Base-by-base conservation (phyloP, 371 early-diverging fungal genomes). In the Rhizomucor miehei region DNA sequence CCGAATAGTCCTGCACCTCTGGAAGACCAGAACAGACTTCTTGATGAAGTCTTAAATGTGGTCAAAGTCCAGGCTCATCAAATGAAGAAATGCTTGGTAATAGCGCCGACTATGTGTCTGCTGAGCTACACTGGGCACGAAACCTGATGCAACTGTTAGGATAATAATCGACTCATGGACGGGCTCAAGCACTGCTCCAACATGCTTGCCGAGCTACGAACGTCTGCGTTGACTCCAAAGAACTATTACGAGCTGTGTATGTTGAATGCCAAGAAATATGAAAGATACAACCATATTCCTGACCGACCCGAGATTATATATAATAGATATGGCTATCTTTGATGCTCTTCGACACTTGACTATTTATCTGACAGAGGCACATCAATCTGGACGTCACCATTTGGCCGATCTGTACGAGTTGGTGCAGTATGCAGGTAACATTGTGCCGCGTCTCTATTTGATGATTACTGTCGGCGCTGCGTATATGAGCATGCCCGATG, bases 401-500 rank as follows among this genome's bases (percentile, higher is more conserved):
- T 82, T 97, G 37, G 92, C 93, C 0, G 96, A 97, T 64, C 74
- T 98, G 23, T 98, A 98, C 71, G 97, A 97, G 60, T 80, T 98
- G 41, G 97, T 96, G 0, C 97, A 98, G 62, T 98, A 98, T 60
- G 96, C 97, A 8, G 93, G 93, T 37, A 94, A 89, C 78, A 94
- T 97, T 48, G 89, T 98, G n/a, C 97, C 98, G 4, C 87, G 98
- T 45, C 80, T 98, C 21, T 98, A 97, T 65, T 75, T 98, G 29
- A 97, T 98, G 97, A 91, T 97, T 48, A 97, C 98, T 5, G 95
- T 96, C 17, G 98, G 96, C 25, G 80, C 93, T 13, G 93, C 90
- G 11, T 95, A 92, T 66, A 93, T 97, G 92, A 83, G 91, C 49
- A 77, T 90, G 65, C 77, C 75, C 14, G 88, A 87, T 51, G 82